phyloP scores from a whole-genome alignment of 2,329 filamentous ascomycete genomes.

The Xylaria sp. region DNA sequence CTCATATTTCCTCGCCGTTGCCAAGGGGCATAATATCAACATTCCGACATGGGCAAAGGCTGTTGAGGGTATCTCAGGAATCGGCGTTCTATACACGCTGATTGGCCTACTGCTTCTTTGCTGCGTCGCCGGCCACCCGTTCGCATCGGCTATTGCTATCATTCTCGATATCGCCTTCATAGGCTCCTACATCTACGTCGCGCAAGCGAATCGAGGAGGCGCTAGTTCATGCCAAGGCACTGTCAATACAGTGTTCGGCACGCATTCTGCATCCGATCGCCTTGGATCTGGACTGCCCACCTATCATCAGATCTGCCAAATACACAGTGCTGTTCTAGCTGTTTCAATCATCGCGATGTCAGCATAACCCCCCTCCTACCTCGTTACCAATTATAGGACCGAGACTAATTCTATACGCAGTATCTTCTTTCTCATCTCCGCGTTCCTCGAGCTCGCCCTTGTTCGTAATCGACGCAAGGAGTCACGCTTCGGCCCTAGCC shows the following conservation, averaged over 20 bases:
- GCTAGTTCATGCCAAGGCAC: slow-evolving; percentile 68
- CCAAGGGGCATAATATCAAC: slow-evolving; percentile 69
- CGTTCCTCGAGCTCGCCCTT: slow-evolving; percentile 74
- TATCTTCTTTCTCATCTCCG: slow-evolving; percentile 79
- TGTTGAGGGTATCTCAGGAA: slow-evolving; percentile 81
- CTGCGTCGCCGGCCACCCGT: slow-evolving; percentile 77
- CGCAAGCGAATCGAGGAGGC: slow-evolving; percentile 76
- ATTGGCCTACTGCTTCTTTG: slow-evolving; percentile 79
- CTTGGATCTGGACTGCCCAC: slow-evolving; percentile 61
- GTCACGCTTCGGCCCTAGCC: slow-evolving; percentile 53
- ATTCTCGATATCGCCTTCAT: slow-evolving; percentile 81
- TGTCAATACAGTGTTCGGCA: slow-evolving; percentile 76
- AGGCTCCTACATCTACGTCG: slow-evolving; percentile 83
- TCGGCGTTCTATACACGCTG: slow-evolving; percentile 77
- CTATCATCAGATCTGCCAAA: slow-evolving; percentile 69
- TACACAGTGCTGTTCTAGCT: slow-evolving; percentile 81
- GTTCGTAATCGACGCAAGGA: slow-evolving; percentile 73
- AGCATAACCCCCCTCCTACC: slow-evolving; percentile 41
- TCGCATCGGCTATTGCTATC: slow-evolving; percentile 79
- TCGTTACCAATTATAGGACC: not conserved
- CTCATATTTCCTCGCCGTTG: slow-evolving; percentile 83
- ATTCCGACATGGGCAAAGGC: slow-evolving; percentile 76
- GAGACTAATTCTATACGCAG: slow-evolving; percentile 52
- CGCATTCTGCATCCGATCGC: slow-evolving; percentile 62
- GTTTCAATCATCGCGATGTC: slow-evolving; percentile 82